Conservation (phyloP, 805 yeast species). For the Kodamaea restingae region DNA sequence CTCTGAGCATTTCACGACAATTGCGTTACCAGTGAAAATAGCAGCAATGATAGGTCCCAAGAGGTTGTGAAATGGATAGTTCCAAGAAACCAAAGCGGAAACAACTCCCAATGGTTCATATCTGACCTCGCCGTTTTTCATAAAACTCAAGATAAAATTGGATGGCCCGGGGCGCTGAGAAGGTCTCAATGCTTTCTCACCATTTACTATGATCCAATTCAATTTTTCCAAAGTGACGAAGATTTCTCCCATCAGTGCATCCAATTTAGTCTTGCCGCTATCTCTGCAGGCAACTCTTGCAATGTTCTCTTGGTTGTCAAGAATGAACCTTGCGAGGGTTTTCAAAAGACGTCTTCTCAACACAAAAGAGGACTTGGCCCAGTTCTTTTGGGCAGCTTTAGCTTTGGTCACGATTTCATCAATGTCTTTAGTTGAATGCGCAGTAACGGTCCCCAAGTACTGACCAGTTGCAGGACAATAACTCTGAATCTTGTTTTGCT, state of each 20-base stretch:
- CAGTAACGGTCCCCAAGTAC: constrained; percentile 65
- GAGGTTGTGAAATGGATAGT: constrained; percentile 92
- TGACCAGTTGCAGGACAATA: constrained; percentile 98
- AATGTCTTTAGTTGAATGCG: constrained; percentile 65
- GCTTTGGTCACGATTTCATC: constrained; percentile 58
- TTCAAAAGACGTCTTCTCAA: constrained; percentile 67
- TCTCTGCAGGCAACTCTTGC: constrained; percentile 95
- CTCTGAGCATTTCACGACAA: constrained; percentile 91
- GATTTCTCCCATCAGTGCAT: constrained; percentile 95
- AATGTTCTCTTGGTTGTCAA: constrained; percentile 78
- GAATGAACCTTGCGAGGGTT: constrained; percentile 66
- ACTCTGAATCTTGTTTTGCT: constrained; percentile 68
- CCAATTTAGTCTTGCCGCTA: constrained; percentile 92
- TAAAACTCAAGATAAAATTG: constrained; percentile 69
- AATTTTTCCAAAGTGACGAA: constrained; percentile 92
- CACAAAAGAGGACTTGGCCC: constrained; percentile 52
- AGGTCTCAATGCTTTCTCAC: constrained; percentile 65
- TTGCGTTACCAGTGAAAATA: constrained; percentile 85
- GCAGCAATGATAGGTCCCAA: constrained; percentile 91
- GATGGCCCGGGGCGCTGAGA: constrained; percentile 85
- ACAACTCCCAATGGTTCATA: constrained; percentile 91
- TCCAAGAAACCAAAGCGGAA: constrained; percentile 92
- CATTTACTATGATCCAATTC: constrained; percentile 84
- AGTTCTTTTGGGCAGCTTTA: constrained; percentile 48
- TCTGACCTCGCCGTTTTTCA: constrained; percentile 89